Evolutionary conservation across 1,284 basidiomycete species (phyloP).

Genomic region (Sporisorium sorghi): DNA sequence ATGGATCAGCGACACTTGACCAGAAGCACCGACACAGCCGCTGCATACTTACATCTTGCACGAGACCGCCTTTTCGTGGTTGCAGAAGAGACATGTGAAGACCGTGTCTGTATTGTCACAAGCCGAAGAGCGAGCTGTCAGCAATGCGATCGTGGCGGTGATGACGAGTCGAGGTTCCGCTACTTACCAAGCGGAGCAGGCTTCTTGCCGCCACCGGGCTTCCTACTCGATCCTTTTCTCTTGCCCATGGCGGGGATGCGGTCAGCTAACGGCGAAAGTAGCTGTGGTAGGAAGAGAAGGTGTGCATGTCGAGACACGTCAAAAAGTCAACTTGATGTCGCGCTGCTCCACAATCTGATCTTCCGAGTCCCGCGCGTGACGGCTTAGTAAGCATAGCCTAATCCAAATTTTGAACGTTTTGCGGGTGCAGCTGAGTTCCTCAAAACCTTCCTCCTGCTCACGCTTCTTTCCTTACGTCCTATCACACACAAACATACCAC

Average conservation of each 20-base stretch:
- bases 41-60: conserved; percentile 78
- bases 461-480: neutral
- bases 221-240: conserved; percentile 57
- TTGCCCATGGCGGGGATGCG: conserved; percentile 54
- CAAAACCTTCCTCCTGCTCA: neutral
- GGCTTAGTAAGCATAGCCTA: conserved; percentile 15
- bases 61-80: conserved; percentile 87
- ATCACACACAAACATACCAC: neutral
- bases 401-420: conserved; percentile 31
- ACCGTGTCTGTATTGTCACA: conserved; percentile 64
- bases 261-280: neutral
- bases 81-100: conserved; percentile 79
- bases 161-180: neutral
- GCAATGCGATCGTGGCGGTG: neutral
- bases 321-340: conserved; percentile 16
- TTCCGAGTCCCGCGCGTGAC: neutral
- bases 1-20: neutral
- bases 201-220: conserved; percentile 58
- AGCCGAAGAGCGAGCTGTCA: neutral
- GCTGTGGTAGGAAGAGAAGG: conserved; percentile 3
- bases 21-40: neutral
- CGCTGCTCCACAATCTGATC: conserved; percentile 17
- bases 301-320: conserved; percentile 1
- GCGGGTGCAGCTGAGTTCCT: conserved; percentile 13
- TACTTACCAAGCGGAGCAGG: conserved; percentile 58